Evolutionary conservation across 2,329 filamentous ascomycete species (phyloP).

Genomic region (Conoideocrella luteorostrata): DNA sequence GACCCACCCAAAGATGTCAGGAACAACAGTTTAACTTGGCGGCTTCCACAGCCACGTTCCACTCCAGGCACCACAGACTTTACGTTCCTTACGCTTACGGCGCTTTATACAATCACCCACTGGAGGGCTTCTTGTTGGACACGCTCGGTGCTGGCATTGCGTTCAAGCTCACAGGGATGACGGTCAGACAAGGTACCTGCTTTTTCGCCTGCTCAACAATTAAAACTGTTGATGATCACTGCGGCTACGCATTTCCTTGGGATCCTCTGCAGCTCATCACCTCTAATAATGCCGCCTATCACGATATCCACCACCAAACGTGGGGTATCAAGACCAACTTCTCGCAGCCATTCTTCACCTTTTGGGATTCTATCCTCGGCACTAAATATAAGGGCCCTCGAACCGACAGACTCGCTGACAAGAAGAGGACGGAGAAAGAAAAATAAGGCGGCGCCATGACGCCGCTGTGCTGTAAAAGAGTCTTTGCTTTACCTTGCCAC

Average conservation of each 20-base stretch:
- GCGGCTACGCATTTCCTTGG: conserved; percentile 91
- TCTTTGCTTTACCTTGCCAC: not conserved
- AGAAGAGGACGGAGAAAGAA: conserved; percentile 22
- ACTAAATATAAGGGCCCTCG: conserved; percentile 74
- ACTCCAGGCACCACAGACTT: conserved; percentile 90
- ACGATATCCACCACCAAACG: conserved; percentile 97
- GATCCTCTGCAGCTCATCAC: conserved; percentile 89
- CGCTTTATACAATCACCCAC: conserved; percentile 90
- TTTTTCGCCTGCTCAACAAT: conserved; percentile 87
- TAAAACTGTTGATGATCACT: conserved; percentile 98
- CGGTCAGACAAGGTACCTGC: conserved; percentile 75
- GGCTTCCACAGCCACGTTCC: conserved; percentile 75
- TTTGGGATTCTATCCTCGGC: conserved; percentile 79
- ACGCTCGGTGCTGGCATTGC: conserved; percentile 79
- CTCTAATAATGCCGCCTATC: conserved; percentile 92
- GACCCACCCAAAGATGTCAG: too few species aligned
- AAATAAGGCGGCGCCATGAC: conserved; percentile 16
- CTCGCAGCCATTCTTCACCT: conserved; percentile 87
- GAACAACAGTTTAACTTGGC: too few species aligned
- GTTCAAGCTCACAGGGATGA: conserved; percentile 78
- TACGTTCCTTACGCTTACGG: conserved; percentile 98
- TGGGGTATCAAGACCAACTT: conserved; percentile 98
- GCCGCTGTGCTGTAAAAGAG: not conserved
- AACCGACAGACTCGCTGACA: conserved; percentile 31
- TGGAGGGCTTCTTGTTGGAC: conserved; percentile 91